phyloP scores from a whole-genome alignment of 2,329 filamentous ascomycete species.

The Ophiostoma novo-ulmi region DNA sequence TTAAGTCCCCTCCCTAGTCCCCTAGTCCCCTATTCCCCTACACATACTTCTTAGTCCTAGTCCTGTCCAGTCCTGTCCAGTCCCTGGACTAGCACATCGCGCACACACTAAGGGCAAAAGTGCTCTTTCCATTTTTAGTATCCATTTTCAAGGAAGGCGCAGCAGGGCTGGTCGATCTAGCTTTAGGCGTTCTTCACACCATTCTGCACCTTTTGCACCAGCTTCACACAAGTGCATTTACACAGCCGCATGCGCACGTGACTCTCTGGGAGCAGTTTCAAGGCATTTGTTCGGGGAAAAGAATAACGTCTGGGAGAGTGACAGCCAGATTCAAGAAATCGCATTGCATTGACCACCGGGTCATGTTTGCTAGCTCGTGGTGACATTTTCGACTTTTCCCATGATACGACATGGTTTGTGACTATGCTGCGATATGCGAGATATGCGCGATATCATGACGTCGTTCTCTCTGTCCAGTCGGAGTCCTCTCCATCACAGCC shows the following conservation, averaged over 20 bases:
- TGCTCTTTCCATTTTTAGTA: conserved; percentile 1
- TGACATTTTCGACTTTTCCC: neutral
- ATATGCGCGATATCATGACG: neutral
- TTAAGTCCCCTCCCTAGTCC: neutral
- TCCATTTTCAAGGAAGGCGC: conserved; percentile 11
- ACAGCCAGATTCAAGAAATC: neutral
- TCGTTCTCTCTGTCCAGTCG: neutral
- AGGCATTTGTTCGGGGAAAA: neutral
- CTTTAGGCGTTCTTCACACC: neutral
- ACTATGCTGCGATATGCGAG: neutral
- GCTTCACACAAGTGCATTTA: neutral
- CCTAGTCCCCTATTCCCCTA: neutral
- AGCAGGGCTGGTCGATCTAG: neutral
- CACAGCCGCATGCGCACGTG: neutral
- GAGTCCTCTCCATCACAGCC: neutral
- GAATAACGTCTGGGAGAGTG: neutral
- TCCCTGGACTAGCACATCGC: too few species aligned
- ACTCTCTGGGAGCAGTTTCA: neutral
- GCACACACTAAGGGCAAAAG: too few species aligned
- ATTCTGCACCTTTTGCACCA: too few species aligned
- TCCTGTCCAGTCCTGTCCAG: too few species aligned
- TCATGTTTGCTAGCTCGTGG: neutral
- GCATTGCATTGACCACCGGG: neutral
- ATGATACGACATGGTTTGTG: neutral
- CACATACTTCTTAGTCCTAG: too few species aligned